Conservation (phyloP, 768 basidiomycete genomes). For the Mycena venus region DNA sequence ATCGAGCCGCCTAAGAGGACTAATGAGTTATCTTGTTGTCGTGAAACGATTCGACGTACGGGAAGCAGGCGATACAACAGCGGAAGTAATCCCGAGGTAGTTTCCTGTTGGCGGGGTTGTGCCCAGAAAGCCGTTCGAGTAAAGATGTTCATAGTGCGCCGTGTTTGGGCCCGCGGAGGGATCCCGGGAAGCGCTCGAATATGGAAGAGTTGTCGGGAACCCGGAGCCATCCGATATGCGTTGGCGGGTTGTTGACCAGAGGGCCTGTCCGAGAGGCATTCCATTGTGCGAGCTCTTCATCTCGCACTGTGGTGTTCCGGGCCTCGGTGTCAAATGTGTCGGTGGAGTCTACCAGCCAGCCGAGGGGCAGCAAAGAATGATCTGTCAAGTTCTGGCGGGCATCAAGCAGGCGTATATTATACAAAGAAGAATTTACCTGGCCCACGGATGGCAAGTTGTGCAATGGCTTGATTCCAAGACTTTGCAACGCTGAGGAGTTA, state of each 20-base stretch:
- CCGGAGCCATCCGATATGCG: conserved; percentile 44
- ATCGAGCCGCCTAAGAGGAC: conserved; percentile 5
- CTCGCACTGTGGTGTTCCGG: conserved; percentile 39
- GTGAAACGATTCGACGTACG: not conserved
- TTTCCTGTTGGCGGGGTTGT: conserved; percentile 5
- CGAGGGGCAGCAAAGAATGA: conserved; percentile 40
- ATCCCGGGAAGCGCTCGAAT: conserved; percentile 37
- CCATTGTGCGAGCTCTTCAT: conserved; percentile 46
- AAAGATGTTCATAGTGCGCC: conserved; percentile 43
- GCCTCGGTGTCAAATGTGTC: no score
- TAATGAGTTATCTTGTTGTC: no score
- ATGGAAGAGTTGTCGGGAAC: conserved; percentile 32
- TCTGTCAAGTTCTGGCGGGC: conserved; percentile 49
- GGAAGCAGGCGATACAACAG: conserved; percentile 10
- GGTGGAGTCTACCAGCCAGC: conserved; percentile 43
- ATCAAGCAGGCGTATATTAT: no score
- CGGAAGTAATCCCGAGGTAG: not conserved
- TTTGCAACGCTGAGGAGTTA: not conserved
- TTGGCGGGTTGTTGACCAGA: conserved; percentile 39
- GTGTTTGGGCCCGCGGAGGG: conserved; percentile 43
- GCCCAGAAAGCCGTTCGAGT: conserved; percentile 12
- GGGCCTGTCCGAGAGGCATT: conserved; percentile 44
- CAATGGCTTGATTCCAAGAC: not conserved
- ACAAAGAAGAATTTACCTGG: no score
- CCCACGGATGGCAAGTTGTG: conserved; percentile 22